Base-by-base conservation (phyloP, 1,284 basidiomycete genomes). In the Austroboletus olivaceoglutinosus region DNA sequence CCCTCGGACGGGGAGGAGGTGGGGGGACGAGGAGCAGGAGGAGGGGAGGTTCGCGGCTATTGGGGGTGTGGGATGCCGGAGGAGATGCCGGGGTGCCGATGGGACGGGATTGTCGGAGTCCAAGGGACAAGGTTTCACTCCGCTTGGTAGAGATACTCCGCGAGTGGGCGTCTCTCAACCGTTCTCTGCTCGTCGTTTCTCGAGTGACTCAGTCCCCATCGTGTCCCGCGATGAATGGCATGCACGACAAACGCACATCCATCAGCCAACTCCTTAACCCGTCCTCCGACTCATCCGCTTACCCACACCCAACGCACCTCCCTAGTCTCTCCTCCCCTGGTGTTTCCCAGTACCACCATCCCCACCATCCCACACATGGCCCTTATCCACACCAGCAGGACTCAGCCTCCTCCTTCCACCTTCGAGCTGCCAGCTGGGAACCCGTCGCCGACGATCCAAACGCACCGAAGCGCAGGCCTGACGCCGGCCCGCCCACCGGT, bases 191-290 rank as follows among this genome's bases (percentile, higher is more conserved):
- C 57, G 52, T 60, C 58, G 58, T 61, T n/a, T 60, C 48, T 52
- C 56, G 55, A 47, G 52, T 53, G 44, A 37, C 46, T 45, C 47
- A 41, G 51, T 51, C 56, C 22, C 45, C 51, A 43, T 52, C 54
- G 54, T 56, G 45, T 48, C 11, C 52, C 56, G 61, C 65, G 53
- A 78, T 77, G 75, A 76, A 77, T 53, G 65, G 64, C 56, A 62
- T 77, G 54, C 75, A 78, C 48, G 76, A 79, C 61, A 79, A 77
- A 59, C 75, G 77, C 39, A 79, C 77, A 11, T 78, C 77, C 48
- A 78, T 79, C 63, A 73, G 69, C 58, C 73, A 79, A 53, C 73
- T 78, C n/a, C 75, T 78, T 59, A 78, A 78, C 54, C 76, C 76
- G 22, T 70, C 69, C 43, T 62, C 65, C 46, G 61, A 59, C 50